These are phyloP conservation scores for Penicillium sp. DNA, from an alignment of 2,329 filamentous ascomycete species.

Conservation along the genomic window DNA sequence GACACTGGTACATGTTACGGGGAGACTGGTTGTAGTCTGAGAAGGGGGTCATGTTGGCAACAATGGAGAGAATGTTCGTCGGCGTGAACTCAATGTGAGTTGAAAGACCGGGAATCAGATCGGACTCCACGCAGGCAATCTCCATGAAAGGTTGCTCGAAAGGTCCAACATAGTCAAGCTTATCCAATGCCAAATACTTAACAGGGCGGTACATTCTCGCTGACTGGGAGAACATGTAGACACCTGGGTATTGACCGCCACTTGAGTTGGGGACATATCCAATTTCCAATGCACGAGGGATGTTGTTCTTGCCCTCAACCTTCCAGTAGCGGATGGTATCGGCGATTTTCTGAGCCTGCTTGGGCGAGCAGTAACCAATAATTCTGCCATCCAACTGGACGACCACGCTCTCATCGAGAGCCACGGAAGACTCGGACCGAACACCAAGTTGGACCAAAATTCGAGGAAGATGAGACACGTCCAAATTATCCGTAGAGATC, in stretches of 20 bases:
- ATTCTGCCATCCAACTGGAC: constrained; percentile 89
- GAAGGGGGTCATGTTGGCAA: constrained; percentile 98
- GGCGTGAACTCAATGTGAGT: constrained; percentile 93
- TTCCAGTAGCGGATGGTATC: constrained; percentile 95
- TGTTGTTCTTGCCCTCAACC: constrained; percentile 76
- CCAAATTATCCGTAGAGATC: constrained; percentile 72
- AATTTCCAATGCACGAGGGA: constrained; percentile 84
- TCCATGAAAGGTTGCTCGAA: constrained; percentile 99
- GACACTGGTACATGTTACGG: constrained; percentile 98
- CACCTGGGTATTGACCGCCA: constrained; percentile 91
- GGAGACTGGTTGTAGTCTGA: constrained; percentile 98
- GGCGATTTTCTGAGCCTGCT: constrained; percentile 75
- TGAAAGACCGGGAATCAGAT: constrained; percentile 82
- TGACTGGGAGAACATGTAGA: constrained; percentile 87
- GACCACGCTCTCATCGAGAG: constrained; percentile 77
- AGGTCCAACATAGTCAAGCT: constrained; percentile 83
- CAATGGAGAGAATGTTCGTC: constrained; percentile 94
- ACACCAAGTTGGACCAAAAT: constrained; percentile 79
- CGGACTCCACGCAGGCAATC: constrained; percentile 84
- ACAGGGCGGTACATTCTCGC: constrained; percentile 87
- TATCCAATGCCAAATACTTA: constrained; percentile 84
- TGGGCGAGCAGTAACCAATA: constrained; percentile 84
- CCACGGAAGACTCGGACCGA: constrained; percentile 70
- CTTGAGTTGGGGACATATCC: constrained; percentile 85
- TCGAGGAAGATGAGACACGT: constrained; percentile 71